phyloP scores from a whole-genome alignment of 2,329 filamentous ascomycete genomes.

The Aspergillus felis region DNA sequence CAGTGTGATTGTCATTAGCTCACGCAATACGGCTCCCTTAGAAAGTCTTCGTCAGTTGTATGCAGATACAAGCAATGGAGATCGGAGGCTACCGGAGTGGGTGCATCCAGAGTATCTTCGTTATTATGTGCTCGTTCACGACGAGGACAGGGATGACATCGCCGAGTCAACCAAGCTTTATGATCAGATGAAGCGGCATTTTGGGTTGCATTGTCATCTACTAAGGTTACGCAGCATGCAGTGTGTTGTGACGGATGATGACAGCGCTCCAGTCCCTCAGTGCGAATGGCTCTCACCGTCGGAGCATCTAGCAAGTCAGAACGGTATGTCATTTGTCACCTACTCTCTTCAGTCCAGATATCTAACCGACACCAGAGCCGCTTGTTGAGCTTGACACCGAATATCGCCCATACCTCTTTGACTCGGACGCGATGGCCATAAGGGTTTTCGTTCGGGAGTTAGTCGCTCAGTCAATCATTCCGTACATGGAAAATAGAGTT shows the following conservation, averaged over 20 bases:
- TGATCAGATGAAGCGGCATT: conserved; percentile 98
- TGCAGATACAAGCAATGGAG: conserved; percentile 73
- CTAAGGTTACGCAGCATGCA: conserved; percentile 79
- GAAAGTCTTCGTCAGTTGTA: conserved; percentile 84
- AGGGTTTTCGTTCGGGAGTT: conserved; percentile 89
- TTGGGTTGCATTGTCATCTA: conserved; percentile 91
- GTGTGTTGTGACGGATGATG: conserved; percentile 85
- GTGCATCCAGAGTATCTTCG: conserved; percentile 87
- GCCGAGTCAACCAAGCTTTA: conserved; percentile 83
- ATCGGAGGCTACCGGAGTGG: conserved; percentile 72
- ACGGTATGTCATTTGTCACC: conserved; percentile 41
- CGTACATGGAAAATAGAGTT: conserved; percentile 90
- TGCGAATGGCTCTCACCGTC: conserved; percentile 86
- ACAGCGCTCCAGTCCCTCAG: conserved; percentile 74
- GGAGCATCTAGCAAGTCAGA: conserved; percentile 71
- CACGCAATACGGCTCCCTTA: conserved; percentile 75
- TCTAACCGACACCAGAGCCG: conserved; percentile 25
- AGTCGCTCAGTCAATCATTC: conserved; percentile 89
- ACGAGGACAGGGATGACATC: conserved; percentile 94
- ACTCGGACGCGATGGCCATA: conserved; percentile 85
- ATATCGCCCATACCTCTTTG: conserved; percentile 72
- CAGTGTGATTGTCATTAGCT: conserved; percentile 92
- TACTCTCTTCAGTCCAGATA: too few species aligned
- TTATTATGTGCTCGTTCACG: conserved; percentile 94
- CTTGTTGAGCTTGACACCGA: conserved; percentile 63